phyloP scores from a whole-genome alignment of 73 alveolate species.

The Paramecium primaurelia region DNA sequence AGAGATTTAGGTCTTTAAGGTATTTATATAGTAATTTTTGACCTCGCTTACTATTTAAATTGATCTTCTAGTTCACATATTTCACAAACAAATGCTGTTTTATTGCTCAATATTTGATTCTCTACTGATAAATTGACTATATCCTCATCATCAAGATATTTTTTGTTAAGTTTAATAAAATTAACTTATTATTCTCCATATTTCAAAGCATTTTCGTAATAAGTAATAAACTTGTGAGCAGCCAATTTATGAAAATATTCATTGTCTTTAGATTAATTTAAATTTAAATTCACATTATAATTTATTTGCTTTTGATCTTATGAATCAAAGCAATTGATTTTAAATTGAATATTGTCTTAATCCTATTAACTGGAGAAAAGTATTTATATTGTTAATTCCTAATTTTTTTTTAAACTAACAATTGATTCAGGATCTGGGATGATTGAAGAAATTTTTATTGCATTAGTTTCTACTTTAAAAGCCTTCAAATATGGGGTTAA shows the following conservation, averaged over 20 bases:
- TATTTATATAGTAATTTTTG: too few relatives aligned
- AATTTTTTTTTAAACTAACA: slow-evolving; percentile 9
- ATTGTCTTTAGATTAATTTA: too few relatives aligned
- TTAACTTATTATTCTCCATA: background rate
- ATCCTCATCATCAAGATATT: background rate
- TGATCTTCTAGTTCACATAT: background rate
- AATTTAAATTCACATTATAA: background rate
- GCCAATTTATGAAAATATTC: background rate
- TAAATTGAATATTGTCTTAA: background rate
- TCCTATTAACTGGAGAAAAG: background rate
- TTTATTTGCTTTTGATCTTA: background rate
- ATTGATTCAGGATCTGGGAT: background rate
- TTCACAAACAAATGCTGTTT: background rate
- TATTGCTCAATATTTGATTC: background rate
- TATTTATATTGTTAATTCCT: background rate
- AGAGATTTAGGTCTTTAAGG: too few relatives aligned
- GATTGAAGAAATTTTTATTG: background rate
- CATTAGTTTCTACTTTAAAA: background rate
- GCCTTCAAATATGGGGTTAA: slow-evolving; percentile 59
- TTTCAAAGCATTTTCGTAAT: background rate
- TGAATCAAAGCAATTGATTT: background rate
- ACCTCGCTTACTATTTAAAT: too few relatives aligned
- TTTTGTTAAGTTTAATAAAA: background rate
- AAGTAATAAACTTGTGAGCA: background rate
- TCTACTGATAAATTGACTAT: background rate